Percentiles rank a stretch among this genome's conserved stretches.
Conservation (phyloP, 495 filamentous ascomycete genomes). For the Podospora sp. region DNA sequence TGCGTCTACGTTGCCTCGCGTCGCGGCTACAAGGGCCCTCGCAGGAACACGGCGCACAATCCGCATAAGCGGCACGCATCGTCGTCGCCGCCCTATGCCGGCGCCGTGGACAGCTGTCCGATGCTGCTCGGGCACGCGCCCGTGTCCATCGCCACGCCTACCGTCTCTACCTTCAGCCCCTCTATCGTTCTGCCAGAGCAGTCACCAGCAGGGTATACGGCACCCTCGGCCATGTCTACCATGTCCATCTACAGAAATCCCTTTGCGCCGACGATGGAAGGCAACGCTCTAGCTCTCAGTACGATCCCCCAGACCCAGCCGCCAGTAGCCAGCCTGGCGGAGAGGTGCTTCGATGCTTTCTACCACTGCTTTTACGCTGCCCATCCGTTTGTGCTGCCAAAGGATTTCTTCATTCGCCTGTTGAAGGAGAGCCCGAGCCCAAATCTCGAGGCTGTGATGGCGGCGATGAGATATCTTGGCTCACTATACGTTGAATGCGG, state of each 20-base stretch:
- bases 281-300: conserved; percentile 32
- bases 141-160: conserved; percentile 33
- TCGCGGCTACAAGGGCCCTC: conserved; percentile 55
- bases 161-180: conserved; percentile 41
- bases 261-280: conserved; percentile 36
- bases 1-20: conserved; percentile 55
- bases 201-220: conserved; percentile 41
- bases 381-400: conserved; percentile 67
- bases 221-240: conserved; percentile 34
- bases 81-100: conserved; percentile 45
- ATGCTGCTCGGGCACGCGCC: conserved; percentile 47
- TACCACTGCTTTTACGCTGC: conserved; percentile 67
- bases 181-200: conserved; percentile 42
- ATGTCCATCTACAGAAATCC: conserved; percentile 44
- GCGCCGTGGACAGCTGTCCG: conserved; percentile 44
- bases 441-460: conserved; percentile 48
- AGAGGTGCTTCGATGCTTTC: conserved; percentile 58
- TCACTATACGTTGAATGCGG: conserved; percentile 61
- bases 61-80: conserved; percentile 55
- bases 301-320: conserved; percentile 30
- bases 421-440: conserved; percentile 42
- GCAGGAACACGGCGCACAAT: conserved; percentile 47
- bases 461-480: conserved; percentile 72
- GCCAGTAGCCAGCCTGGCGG: conserved; percentile 40
- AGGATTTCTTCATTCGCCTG: conserved; percentile 47